Evolutionary conservation across 208 protist genomes (phyloP), one percentile per base, ranked within the genome.

Genomic region (Crithidia fasciculata): DNA sequence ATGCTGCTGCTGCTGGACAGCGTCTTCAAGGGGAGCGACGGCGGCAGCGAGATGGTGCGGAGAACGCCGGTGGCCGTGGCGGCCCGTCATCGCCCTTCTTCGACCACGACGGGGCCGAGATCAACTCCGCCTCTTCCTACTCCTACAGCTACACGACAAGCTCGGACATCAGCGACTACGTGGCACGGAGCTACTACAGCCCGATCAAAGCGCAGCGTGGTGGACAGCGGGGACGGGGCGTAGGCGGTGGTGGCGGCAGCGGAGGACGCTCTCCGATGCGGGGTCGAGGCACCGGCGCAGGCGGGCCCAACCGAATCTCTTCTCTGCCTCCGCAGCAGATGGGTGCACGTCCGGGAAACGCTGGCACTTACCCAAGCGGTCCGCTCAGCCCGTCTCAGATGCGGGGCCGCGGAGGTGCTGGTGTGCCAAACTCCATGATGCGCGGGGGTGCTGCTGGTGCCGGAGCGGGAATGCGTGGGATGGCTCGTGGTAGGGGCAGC

Each of bases 61-160:
- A 45, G n/a, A 15, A n/a, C 4, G 18, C 13, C 12, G 13, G 52
- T 37, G 19, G n/a, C 50, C n/a, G 12, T 4, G 18, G 8, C 8
- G 37, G 41, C 18, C 56, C 55, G 18, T 47, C 37, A 2, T 50
- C 37, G 28, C 28, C 40, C n/a, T 52, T 19, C 41, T 61, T 78
- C 53, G 67, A 57, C 41, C 41, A 59, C 44, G 44, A 72, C 15
- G 53, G 40, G 5, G 63, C 19, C 15, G 61, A 70, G 59, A 40
- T 71, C 63, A 45, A 67, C 9, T 72, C 73, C 8, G 66, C 59
- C 28, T 69, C 64, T 7, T 68, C 41, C 50, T 70, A 70, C 67
- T 79, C 67, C 15, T 79, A 61, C 74, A 72, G 66, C 68, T 69
- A 74, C 74, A 70, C 59, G 28, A 70, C 67, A 37, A 70, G 53